Evolutionary conservation across 441 rosid species (phyloP), one percentile per base, ranked within the genome.

Genomic region (Syzygium syzygioides): DNA sequence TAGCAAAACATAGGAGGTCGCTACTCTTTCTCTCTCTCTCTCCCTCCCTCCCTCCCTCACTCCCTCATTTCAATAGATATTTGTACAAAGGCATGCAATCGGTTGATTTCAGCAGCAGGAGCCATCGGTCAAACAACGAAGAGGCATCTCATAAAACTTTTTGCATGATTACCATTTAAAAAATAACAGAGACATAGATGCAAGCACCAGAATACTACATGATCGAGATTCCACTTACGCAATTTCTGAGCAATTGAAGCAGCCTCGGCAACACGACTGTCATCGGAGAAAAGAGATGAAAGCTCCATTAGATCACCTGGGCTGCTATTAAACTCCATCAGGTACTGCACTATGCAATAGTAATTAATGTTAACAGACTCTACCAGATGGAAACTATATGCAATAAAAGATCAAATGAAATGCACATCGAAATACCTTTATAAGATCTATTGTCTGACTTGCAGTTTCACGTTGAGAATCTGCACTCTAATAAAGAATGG

Each of bases 381-480:
- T 79, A 92, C 37, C 80, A 71, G 28, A 71, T 71, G 88, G 20
- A 84, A 79, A 90, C 90, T 59, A 20, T 12, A 80, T 87, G 76
- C 52, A 62, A 60, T 87, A 54, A 55, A 66, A 53, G 89, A 86
- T 52, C 76, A 83, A 50, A 71, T 89, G 89, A 66, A 60, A 89
- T 79, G 89, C 90, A 76, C 79, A 71, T 55, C 59, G 57, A 30
- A 92, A 86, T 92, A 97, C 99, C 98, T 98, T 98, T 90, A 98
- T 96, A 87, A 97, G 99, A 89, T 98, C 99, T 91, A 98, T 98
- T 30, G 99, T 97, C 92, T 96, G 99, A 92, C 98, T 95, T 89
- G 99, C 99, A 66, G 99, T 98, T 93, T 96, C 99, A 88, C 99
- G 95, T 91, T 98, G 99, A 93, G 99, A 97, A 94, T 98, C 99